Evolutionary conservation across 305 asterid genomes (phyloP), one percentile per base, ranked within the genome.

Genomic region (Fraxinus albicans): DNA sequence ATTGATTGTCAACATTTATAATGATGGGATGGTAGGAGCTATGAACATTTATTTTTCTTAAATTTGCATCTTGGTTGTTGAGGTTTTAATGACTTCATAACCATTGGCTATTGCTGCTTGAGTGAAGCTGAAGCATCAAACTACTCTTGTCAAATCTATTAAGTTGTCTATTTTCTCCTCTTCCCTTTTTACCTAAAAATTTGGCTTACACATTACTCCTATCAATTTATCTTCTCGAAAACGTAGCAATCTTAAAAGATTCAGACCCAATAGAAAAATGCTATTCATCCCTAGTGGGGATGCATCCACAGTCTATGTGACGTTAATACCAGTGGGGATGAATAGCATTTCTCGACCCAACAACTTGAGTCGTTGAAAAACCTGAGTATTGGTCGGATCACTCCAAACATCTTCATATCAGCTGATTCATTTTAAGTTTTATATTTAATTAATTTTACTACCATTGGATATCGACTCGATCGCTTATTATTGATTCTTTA

Each of bases 41-140:
- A 31, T 33, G 76, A 72, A 31, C 76, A 33, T 72, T 70, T 15
- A 13, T 31, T 70, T 29, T 70, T 25, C 76, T 72, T 72, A 33
- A 72, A 72, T 72, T 72, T 72, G 42, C 44, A 31, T 72, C 9
- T 70, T 72, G 85, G 89, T 83, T 83, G 86, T 74, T 80, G 88
- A 67, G 58, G 8, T 42, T 58, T 79, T 77, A 79, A 82, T 80
- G 86, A 79, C 86, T 82, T 38, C 75, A 31, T 53, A 15, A 69
- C 55, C 40, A 50, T 35, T 21, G 34, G 70, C 58, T 55, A 36
- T 35, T 21, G 33, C 40, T 38, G 42, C 79, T 77, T 31, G 44
- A 65, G 47, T 34, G 60, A 35, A 86, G 50, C 63, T 34, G 73
- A 50, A 86, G 50, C 15, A 44, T 31, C 76, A 70, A 15, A 47